A percentile compares a stretch with the other conserved stretches of the same genome.
Conservation (phyloP, 371 early-diverging fungal genomes). For the Actinomucor elegans region DNA sequence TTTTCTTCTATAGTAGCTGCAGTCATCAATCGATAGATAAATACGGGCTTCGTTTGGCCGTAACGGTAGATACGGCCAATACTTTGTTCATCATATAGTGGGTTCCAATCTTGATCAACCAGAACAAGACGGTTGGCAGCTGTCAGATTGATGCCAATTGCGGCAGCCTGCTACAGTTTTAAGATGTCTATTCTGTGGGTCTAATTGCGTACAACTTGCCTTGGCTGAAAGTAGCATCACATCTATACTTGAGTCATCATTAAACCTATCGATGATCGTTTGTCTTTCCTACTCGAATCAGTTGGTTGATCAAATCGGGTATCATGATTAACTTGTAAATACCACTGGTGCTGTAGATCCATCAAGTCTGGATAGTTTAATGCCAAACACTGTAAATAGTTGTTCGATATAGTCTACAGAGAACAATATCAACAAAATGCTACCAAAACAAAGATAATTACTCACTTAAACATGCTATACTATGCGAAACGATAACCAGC, state of each 20-base stretch:
- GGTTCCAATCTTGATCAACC: constrained; percentile 95
- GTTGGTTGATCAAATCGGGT: too few species aligned
- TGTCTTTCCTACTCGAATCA: constrained; percentile 55
- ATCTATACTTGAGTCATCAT: constrained; percentile 40
- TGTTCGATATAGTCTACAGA: constrained; percentile 54
- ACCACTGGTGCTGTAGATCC: constrained; percentile 38
- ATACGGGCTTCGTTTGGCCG: constrained; percentile 55
- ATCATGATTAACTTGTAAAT: constrained; percentile 26
- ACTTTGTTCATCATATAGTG: constrained; percentile 89
- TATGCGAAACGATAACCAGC: constrained; percentile 73
- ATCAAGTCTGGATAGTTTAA: constrained; percentile 47
- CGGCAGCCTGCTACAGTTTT: constrained; percentile 55
- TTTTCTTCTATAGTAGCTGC: constrained; percentile 43
- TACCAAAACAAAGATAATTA: neutral
- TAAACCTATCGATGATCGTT: constrained; percentile 76
- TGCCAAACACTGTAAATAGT: constrained; percentile 6
- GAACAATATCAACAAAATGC: neutral
- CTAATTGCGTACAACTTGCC: too few species aligned
- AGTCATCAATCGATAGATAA: constrained; percentile 52
- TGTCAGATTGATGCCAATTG: constrained; percentile 88
- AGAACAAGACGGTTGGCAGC: constrained; percentile 89
- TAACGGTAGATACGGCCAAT: constrained; percentile 74
- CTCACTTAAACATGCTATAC: constrained; percentile 58
- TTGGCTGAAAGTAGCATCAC: constrained; percentile 76
- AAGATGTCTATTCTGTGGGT: neutral